phyloP scores from a whole-genome alignment of 2,329 filamentous ascomycete genomes.

The Basipetospora chlamydospora region DNA sequence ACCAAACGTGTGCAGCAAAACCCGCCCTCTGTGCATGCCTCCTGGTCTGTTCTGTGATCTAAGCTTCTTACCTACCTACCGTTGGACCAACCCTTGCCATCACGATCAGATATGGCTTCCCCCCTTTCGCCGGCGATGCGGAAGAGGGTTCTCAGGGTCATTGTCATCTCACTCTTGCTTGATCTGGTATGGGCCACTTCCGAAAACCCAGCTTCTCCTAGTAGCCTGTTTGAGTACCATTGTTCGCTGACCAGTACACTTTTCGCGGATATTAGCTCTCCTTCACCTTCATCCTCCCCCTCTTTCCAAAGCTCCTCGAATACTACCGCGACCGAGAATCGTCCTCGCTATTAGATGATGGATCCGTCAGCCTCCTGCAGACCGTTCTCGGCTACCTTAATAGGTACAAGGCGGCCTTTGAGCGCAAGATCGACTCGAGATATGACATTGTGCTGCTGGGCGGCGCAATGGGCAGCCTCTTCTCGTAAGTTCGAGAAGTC shows the following conservation, averaged over 20 bases:
- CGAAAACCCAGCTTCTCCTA: no score
- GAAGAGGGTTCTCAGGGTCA: constrained; percentile 71
- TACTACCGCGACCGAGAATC: constrained; percentile 86
- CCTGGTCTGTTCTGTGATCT: no score
- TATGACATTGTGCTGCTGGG: constrained; percentile 96
- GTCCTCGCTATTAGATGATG: constrained; percentile 26
- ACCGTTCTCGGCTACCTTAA: constrained; percentile 73
- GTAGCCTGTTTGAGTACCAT: no score
- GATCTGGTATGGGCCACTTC: constrained; percentile 83
- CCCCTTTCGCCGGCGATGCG: constrained; percentile 40
- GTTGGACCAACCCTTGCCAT: no score
- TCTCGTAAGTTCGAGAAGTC: constrained; percentile 36
- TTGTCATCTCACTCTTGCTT: constrained; percentile 78
- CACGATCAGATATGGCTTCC: constrained; percentile 23
- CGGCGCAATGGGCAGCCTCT: constrained; percentile 83
- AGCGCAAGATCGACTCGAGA: constrained; percentile 81
- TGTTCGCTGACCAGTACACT: no score
- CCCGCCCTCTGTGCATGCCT: no score
- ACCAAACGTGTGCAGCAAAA: no score
- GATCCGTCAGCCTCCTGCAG: constrained; percentile 55
- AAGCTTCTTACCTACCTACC: no score
- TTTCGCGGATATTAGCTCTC: no score
- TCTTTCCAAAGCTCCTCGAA: constrained; percentile 88
- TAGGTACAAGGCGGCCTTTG: constrained; percentile 86
- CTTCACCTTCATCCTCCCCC: constrained; percentile 93